Evolutionary conservation across 2,329 filamentous ascomycete species (phyloP).

Genomic region (Rhinocladiella mackenziei): DNA sequence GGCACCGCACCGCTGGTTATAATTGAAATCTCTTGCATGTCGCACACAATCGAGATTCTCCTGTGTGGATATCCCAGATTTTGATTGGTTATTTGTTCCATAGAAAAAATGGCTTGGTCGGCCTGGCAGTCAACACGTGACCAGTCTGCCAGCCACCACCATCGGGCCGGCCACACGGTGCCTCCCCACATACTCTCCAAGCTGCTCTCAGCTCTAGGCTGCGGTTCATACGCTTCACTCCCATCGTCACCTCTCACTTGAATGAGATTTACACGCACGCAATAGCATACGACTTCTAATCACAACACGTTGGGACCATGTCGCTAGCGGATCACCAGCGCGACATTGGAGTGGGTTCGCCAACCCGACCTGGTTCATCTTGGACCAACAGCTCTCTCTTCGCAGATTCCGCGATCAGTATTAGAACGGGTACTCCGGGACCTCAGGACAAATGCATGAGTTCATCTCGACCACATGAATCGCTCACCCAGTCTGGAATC

Average conservation of each 20-base stretch:
- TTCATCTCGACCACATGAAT: constrained; percentile 4
- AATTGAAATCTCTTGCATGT: background rate
- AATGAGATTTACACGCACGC: background rate
- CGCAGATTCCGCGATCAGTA: constrained; percentile 31
- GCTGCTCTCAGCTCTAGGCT: constrained; percentile 2
- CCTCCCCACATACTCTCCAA: background rate
- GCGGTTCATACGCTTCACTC: background rate
- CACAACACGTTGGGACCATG: constrained; percentile 1
- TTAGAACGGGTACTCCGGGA: constrained; percentile 25
- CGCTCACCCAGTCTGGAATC: constrained; percentile 4
- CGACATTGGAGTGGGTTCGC: constrained; percentile 7
- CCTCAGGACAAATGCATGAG: constrained; percentile 12
- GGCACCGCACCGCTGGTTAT: too few relatives aligned
- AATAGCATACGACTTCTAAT: constrained; percentile 3
- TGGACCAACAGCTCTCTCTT: constrained; percentile 28
- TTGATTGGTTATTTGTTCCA: too few relatives aligned
- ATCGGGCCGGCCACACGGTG: constrained; percentile 6
- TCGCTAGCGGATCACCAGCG: constrained; percentile 4
- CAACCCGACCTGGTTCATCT: constrained; percentile 21
- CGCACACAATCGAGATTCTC: too few relatives aligned
- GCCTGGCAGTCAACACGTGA: background rate
- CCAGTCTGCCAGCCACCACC: background rate
- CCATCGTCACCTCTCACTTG: background rate
- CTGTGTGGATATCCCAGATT: too few relatives aligned
- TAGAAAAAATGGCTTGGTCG: background rate